These are phyloP conservation scores for Vanrija sp. DNA, from an alignment of 1,284 basidiomycete genomes.

Conservation along the genomic window DNA sequence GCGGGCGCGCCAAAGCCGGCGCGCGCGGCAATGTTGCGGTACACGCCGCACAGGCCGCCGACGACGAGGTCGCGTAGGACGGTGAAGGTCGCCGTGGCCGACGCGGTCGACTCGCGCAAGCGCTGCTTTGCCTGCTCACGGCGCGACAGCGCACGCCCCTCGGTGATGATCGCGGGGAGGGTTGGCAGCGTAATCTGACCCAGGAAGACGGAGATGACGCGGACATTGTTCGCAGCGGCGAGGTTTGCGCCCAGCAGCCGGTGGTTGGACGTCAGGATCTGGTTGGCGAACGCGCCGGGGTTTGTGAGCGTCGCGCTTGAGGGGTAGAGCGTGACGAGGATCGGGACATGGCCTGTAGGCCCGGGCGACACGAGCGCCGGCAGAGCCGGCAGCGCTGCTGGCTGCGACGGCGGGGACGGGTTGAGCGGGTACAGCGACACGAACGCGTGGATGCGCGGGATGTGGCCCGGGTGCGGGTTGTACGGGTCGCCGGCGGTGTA, in stretches of 20 bases:
- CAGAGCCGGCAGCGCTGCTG: conserved; percentile 41
- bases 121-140: conserved; percentile 31
- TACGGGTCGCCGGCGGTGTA: conserved; percentile 34
- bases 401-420: conserved; percentile 37
- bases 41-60: conserved; percentile 12
- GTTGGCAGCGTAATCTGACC: conserved; percentile 37
- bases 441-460: conserved; percentile 44
- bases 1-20: conserved; percentile 30
- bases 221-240: conserved; percentile 24
- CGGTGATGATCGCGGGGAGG: conserved; percentile 33
- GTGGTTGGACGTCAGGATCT: conserved; percentile 41
- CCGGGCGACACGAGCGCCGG: conserved; percentile 38
- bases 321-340: conserved; percentile 43
- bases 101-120: conserved; percentile 17
- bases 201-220: conserved; percentile 37
- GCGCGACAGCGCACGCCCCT: conserved; percentile 23
- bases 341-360: conserved; percentile 22
- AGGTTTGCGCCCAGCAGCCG: conserved; percentile 39
- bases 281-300: conserved; percentile 42
- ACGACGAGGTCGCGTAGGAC: conserved; percentile 33
- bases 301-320: conserved; percentile 35
- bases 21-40: not conserved
- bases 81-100: conserved; percentile 23
- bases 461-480: conserved; percentile 33
- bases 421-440: conserved; percentile 46